Evolutionary conservation across 495 filamentous ascomycete species (phyloP).

Genomic region (Lophiostoma macrostomum): DNA sequence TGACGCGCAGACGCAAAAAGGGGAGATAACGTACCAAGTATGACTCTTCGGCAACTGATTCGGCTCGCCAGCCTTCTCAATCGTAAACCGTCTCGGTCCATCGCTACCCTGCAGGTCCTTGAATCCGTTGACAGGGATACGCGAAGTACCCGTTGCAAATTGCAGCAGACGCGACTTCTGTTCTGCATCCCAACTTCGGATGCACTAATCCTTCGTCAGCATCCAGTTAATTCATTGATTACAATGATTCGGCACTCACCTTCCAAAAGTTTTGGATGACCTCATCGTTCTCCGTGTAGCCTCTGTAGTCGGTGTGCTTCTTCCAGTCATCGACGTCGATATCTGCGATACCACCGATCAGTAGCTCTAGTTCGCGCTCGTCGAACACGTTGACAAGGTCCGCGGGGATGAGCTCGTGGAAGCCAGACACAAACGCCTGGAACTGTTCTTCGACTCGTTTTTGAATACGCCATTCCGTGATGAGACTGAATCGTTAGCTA

Average conservation of each 20-base stretch:
- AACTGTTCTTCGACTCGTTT: conserved; percentile 98
- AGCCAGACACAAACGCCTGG: conserved; percentile 93
- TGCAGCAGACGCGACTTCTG: conserved; percentile 95
- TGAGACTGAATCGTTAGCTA: conserved; percentile 56
- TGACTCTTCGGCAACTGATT: conserved; percentile 91
- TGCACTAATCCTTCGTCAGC: conserved; percentile 47
- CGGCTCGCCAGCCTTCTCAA: conserved; percentile 93
- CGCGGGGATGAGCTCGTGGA: conserved; percentile 94
- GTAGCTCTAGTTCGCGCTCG: conserved; percentile 90
- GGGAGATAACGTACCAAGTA: conserved; percentile 82
- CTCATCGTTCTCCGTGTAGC: conserved; percentile 97
- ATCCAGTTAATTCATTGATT: neutral
- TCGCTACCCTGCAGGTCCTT: conserved; percentile 98
- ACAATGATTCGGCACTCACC: conserved; percentile 57
- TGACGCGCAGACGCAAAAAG: neutral
- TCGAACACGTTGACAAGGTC: conserved; percentile 99
- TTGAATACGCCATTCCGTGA: conserved; percentile 98
- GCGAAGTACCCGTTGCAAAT: conserved; percentile 94
- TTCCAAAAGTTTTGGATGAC: conserved; percentile 99
- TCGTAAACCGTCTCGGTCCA: conserved; percentile 91
- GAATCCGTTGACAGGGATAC: conserved; percentile 99
- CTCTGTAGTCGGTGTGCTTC: conserved; percentile 99
- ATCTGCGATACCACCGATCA: conserved; percentile 98
- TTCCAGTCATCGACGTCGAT: conserved; percentile 99
- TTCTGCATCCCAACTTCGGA: conserved; percentile 94